These are phyloP conservation scores for Apiospora kogelbergensis DNA, from an alignment of 2,329 filamentous ascomycete genomes.

Conservation along the genomic window DNA sequence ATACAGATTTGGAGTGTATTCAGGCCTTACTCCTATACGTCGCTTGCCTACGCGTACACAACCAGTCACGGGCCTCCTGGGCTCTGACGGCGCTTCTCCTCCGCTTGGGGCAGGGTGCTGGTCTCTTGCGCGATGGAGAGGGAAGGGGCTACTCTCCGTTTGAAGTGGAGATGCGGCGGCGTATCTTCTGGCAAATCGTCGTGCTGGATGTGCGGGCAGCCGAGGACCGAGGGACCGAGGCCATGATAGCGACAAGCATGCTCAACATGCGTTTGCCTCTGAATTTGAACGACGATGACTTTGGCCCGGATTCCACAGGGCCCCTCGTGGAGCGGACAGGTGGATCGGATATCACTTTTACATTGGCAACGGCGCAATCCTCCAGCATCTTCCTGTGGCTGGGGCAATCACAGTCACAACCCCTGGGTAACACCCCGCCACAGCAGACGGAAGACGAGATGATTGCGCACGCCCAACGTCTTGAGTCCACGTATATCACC, in stretches of 20 bases:
- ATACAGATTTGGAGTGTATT: constrained; percentile 36
- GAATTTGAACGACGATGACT: constrained; percentile 54
- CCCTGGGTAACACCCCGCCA: constrained; percentile 13
- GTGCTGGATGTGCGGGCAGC: constrained; percentile 58
- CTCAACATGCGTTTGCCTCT: constrained; percentile 49
- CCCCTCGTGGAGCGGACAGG: constrained; percentile 36
- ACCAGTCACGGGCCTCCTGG: constrained; percentile 41
- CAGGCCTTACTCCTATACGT: constrained; percentile 44
- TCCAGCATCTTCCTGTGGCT: constrained; percentile 41
- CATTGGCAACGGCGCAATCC: constrained; percentile 39
- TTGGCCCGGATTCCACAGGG: constrained; percentile 38
- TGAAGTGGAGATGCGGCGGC: constrained; percentile 58
- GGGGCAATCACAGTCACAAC: constrained; percentile 31
- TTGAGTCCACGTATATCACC: constrained; percentile 41
- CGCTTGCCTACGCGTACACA: constrained; percentile 38
- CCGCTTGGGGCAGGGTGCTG: constrained; percentile 43
- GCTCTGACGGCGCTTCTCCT: constrained; percentile 40
- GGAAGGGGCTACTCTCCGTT: constrained; percentile 43
- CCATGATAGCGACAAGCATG: constrained; percentile 39
- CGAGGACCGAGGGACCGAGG: constrained; percentile 52
- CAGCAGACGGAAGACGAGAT: constrained; percentile 38
- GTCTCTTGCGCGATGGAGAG: constrained; percentile 43
- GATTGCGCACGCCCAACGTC: constrained; percentile 36
- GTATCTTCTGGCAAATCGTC: constrained; percentile 63
- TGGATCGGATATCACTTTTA: constrained; percentile 42